Conservation (phyloP, 2,329 filamentous ascomycete genomes). For the Alternaria infectoria region DNA sequence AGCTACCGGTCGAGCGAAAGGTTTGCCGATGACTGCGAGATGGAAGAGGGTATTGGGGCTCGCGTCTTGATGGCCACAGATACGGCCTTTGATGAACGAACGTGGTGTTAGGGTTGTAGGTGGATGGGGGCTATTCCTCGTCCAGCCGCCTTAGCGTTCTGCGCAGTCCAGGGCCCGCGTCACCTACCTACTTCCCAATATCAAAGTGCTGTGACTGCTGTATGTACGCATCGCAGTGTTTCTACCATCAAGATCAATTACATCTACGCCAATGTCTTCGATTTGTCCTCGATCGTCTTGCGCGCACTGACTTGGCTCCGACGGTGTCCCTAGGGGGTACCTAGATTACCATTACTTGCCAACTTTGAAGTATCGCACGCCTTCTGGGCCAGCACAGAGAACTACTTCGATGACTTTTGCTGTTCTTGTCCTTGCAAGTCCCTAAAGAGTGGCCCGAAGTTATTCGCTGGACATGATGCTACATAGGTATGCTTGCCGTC, state of each 20-base stretch:
- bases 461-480: background rate
- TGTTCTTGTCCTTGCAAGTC: background rate
- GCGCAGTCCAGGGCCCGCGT: constrained; percentile 3
- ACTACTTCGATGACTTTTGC: background rate
- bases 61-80: constrained; percentile 45
- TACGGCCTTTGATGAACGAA: constrained; percentile 17
- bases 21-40: constrained; percentile 40
- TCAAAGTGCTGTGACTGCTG: constrained; percentile 1
- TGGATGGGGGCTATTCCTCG: constrained; percentile 9
- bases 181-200: constrained; percentile 9
- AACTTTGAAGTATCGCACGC: background rate
- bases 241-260: background rate
- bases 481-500: background rate
- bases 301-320: background rate
- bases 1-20: constrained; percentile 32
- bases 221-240: background rate
- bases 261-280: background rate
- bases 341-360: background rate
- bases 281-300: background rate
- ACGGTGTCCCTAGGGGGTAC: background rate
- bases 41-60: constrained; percentile 39
- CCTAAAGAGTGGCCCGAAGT: background rate
- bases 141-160: constrained; percentile 16
- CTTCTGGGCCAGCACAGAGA: background rate
- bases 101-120: constrained; percentile 6